Evolutionary conservation across 75 land plant species (phyloP), one percentile per base, ranked within the genome.

Genomic region (Pinus albicaulis): DNA sequence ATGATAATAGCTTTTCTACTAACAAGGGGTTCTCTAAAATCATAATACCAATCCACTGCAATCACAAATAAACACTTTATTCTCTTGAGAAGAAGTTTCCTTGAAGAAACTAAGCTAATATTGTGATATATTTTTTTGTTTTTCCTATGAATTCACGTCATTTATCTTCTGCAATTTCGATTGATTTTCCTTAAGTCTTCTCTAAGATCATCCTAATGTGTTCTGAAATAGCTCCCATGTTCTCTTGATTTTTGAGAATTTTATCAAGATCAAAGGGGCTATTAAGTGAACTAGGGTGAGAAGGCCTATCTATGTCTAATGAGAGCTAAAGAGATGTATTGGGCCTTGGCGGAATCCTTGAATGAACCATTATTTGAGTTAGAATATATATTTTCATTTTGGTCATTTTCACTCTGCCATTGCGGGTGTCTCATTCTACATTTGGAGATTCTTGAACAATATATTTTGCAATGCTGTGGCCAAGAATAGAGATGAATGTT

Each of bases 381-480:
- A 4, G 88, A 86, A 16, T 86, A 82, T 5, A 26, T 63, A 56
- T 77, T 82, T 57, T 66, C 71, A 74, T 62, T 78, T 31, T n/a
- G 23, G 14, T 55, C 55, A 26, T 60, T 62, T 6, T 82, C 79
- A 25, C 78, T 86, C 71, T 84, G 74, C 88, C 88, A 86, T 57
- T 83, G 83, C n/a, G 90, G 88, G 62, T 77, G 79, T 22, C 84
- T 84, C 64, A 56, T 48, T 31, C 87, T 83, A 69, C 85, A 85
- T 23, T 79, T 80, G 15, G 80, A 81, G 48, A 88, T 80, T 28
- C 76, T 84, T 63, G 88, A 85, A 36, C 85, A 80, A 78, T 91
- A 93, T 38, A 74, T 77, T 56, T 86, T 85, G 84, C 96, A 93
- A 69, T 93, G 96, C 62, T 93, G 89, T 0, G 96, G 96, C 90